A percentile compares a stretch with the other conserved stretches of the same genome.
phyloP scores from a whole-genome alignment of 768 basidiomycete genomes.

The Boletus rubroflammeus region DNA sequence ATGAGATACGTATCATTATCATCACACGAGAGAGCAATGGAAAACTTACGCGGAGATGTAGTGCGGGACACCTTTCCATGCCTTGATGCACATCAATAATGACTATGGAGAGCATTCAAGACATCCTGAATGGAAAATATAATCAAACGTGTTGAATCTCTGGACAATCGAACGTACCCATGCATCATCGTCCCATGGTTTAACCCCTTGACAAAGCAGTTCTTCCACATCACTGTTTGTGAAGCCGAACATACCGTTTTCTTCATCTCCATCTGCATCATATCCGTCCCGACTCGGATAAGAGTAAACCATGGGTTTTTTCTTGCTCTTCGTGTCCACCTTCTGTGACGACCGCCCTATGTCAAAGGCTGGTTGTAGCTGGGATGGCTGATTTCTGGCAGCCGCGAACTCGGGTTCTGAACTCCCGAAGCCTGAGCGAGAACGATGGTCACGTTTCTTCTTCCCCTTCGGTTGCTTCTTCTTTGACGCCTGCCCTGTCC shows the following conservation, averaged over 20 bases:
- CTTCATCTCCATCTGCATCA: background rate
- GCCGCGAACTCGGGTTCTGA: background rate
- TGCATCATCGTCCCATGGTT: slow-evolving; percentile 46
- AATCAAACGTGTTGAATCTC: background rate
- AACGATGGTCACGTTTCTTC: background rate
- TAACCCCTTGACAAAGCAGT: slow-evolving; percentile 38
- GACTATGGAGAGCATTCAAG: slow-evolving; percentile 4
- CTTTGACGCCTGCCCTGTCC: background rate
- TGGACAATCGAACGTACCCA: slow-evolving; percentile 24
- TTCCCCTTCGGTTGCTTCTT: background rate
- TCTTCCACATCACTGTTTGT: slow-evolving; percentile 34
- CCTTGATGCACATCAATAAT: background rate
- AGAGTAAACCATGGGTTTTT: background rate
- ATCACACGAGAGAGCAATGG: background rate
- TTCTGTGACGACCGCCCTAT: background rate
- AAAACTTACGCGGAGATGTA: background rate
- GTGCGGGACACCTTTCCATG: background rate
- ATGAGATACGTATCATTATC: background rate
- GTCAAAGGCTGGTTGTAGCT: background rate
- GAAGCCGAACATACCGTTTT: slow-evolving; percentile 22
- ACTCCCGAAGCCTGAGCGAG: background rate
- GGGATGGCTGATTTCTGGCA: background rate
- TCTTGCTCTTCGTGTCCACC: background rate
- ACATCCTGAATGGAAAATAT: slow-evolving; percentile 10
- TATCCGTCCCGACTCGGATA: background rate